Evolutionary conservation across 2,329 filamentous ascomycete species (phyloP).

Genomic region (Clonostachys sp.): DNA sequence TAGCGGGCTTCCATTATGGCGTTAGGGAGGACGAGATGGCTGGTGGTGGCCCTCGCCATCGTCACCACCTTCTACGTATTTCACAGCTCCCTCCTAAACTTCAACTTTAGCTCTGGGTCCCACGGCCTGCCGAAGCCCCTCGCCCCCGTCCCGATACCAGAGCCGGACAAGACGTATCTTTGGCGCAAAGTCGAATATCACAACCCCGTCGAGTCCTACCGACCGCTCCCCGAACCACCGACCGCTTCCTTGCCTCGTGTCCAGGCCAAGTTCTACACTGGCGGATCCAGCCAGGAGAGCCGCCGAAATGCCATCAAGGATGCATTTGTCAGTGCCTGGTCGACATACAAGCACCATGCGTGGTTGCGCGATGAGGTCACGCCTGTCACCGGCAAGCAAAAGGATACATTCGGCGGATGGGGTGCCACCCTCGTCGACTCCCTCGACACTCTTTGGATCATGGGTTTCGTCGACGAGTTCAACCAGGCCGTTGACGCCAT

Average conservation of each 20-base stretch:
- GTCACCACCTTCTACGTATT: too few species aligned
- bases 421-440: conserved; percentile 56
- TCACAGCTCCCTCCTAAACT: too few species aligned
- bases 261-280: not conserved
- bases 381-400: conserved; percentile 40
- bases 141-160: not conserved
- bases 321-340: conserved; percentile 44
- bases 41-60: too few species aligned
- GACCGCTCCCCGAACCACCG: conserved; percentile 5
- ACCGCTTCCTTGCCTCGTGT: conserved; percentile 1
- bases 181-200: conserved; percentile 11
- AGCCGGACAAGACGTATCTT: conserved; percentile 6
- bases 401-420: conserved; percentile 56
- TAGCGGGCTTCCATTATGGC: too few species aligned
- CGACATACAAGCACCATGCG: conserved; percentile 51
- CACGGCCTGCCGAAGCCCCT: too few species aligned
- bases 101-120: too few species aligned
- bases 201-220: conserved; percentile 7
- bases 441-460: conserved; percentile 20
- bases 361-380: conserved; percentile 56
- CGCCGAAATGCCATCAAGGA: conserved; percentile 31
- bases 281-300: conserved; percentile 5
- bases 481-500: conserved; percentile 4
- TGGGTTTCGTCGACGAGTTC: conserved; percentile 38
- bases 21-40: too few species aligned